These are phyloP conservation scores for Neurospora sp. DNA, from an alignment of 495 filamentous ascomycete species.

Conservation along the genomic window DNA sequence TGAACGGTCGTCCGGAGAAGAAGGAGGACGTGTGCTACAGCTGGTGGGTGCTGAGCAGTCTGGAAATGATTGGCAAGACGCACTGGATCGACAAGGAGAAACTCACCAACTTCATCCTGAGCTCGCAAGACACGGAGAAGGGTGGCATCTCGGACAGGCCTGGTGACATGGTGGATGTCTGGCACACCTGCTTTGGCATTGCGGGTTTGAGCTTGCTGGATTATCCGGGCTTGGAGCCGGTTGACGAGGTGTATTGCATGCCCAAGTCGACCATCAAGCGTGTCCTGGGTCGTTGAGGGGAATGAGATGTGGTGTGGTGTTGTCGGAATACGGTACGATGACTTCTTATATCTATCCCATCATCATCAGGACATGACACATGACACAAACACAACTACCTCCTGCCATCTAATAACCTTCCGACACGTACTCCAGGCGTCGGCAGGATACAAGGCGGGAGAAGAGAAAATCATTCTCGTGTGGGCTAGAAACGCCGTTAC, in stretches of 20 bases:
- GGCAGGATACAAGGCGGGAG: constrained; percentile 67
- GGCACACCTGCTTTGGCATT: constrained; percentile 84
- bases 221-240: constrained; percentile 62
- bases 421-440: constrained; percentile 34
- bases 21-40: constrained; percentile 95
- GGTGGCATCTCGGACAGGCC: constrained; percentile 88
- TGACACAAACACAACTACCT: constrained; percentile 23
- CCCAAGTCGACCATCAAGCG: constrained; percentile 53
- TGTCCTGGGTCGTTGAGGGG: constrained; percentile 33
- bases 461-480: constrained; percentile 33
- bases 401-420: constrained; percentile 71
- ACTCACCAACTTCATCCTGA: constrained; percentile 69
- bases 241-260: constrained; percentile 88
- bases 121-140: constrained; percentile 73
- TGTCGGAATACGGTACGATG: background rate
- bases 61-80: constrained; percentile 77
- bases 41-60: constrained; percentile 90
- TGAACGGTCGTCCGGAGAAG: constrained; percentile 95
- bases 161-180: constrained; percentile 92
- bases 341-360: background rate
- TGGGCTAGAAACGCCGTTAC: background rate
- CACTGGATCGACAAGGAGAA: constrained; percentile 85
- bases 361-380: background rate
- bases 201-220: constrained; percentile 78
- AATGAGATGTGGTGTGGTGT: background rate